Evolutionary conservation across 345 rosid species (phyloP), one percentile per base, ranked within the genome.

Genomic region (Clausena lansium): DNA sequence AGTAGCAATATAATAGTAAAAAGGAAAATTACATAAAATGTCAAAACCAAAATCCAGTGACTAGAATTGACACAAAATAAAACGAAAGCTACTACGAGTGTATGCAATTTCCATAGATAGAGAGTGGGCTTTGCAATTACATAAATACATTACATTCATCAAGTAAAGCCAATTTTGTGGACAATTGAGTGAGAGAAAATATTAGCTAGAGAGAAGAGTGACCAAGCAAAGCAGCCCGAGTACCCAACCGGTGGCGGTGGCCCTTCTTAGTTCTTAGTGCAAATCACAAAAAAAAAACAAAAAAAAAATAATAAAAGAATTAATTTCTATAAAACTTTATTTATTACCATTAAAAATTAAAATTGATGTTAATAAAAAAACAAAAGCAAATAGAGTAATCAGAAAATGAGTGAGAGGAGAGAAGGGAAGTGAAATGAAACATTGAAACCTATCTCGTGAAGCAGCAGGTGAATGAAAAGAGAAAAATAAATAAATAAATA

Each of bases 391-490:
- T 3, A 4, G 19, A 77, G 58, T 30, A 39, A 9, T n/a, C 50
- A 45, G 50, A 45, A 45, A 14, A 45, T 1, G 50, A 45, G 50
- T 3, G 50, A 45, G 35, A 4, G 50, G 13, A 45, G 50, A 45
- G 50, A 11, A 41, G 14, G 17, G 50, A 45, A 45, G 3, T 45
- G 50, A 45, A 45, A 11, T 45, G 50, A 45, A 30, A 30, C 32
- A 30, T 30, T 30, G 78, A 79, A 83, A 77, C 15, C 79, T 70
- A 85, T 83, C 85, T 83, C 86, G 86, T 87, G 89, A 84, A 75
- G 84, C 77, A 75, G 84, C 84, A 82, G 85, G 77, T 57, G 80
- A 59, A 74, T 57, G 5, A 7, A 45, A 20, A 11, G 4, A 22
- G 55, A 39, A 38, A 64, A 47, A 15, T n/a, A n/a, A n/a, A n/a